These are phyloP conservation scores for Penicillium roqueforti DNA, from an alignment of 495 filamentous ascomycete genomes.

Conservation along the genomic window DNA sequence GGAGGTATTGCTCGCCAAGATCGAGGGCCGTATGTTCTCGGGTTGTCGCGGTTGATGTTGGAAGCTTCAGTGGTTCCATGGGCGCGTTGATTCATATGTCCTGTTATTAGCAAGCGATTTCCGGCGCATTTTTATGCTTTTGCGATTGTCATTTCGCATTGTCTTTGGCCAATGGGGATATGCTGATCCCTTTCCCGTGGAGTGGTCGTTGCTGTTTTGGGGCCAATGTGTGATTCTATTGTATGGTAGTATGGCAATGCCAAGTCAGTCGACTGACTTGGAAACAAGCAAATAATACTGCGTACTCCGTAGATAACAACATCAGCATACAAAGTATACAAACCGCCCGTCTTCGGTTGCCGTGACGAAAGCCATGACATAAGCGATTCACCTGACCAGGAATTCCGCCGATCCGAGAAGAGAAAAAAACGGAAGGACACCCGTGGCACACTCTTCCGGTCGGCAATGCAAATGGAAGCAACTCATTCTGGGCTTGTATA, in stretches of 20 bases:
- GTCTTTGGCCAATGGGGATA: not conserved
- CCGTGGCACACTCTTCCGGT: slow-evolving; percentile 16
- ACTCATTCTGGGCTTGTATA: not conserved
- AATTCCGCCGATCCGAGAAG: slow-evolving; percentile 43
- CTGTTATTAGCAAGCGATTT: slow-evolving; percentile 6
- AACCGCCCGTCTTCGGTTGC: slow-evolving; percentile 22
- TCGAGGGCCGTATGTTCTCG: not conserved
- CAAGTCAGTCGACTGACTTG: not conserved
- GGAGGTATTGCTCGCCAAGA: slow-evolving; percentile 1
- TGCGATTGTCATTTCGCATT: not conserved
- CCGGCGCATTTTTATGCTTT: not conserved
- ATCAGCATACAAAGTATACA: not conserved
- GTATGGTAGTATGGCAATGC: not conserved
- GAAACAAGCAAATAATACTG: not conserved
- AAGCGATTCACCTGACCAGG: slow-evolving; percentile 31
- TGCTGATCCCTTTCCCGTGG: not conserved
- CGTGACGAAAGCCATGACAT: slow-evolving; percentile 38
- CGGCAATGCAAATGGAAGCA: not conserved
- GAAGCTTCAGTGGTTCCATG: not conserved
- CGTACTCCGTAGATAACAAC: not conserved
- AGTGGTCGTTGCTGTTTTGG: not conserved
- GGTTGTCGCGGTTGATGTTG: not conserved
- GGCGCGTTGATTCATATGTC: not conserved
- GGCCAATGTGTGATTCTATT: not conserved
- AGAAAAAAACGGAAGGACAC: slow-evolving; percentile 38